Evolutionary conservation across 805 yeast species (phyloP).

Genomic region (Wickerhamomyces pijperi): DNA sequence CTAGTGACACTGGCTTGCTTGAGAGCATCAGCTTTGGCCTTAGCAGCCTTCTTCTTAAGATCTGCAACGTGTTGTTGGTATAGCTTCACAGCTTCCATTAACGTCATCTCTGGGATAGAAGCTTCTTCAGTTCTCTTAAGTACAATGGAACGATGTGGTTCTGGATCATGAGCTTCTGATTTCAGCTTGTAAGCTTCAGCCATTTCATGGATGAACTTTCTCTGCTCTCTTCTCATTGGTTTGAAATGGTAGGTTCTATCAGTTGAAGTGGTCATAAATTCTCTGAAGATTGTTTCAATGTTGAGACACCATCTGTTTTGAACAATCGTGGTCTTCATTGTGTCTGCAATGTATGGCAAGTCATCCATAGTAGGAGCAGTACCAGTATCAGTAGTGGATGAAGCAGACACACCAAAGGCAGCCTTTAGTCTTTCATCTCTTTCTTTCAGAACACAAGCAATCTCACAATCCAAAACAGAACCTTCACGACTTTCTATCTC

Average conservation of each 20-base stretch:
- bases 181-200: conserved; percentile 48
- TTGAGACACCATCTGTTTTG: conserved; percentile 62
- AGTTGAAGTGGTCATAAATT: conserved; percentile 29
- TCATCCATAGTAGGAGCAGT: conserved; percentile 5
- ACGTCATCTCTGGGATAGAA: conserved; percentile 30
- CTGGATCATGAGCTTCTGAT: conserved; percentile 71
- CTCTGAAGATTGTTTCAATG: conserved; percentile 42
- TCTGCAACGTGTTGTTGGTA: conserved; percentile 24
- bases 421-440: conserved; percentile 52
- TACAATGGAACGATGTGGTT: conserved; percentile 66
- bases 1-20: too few relatives aligned
- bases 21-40: neutral
- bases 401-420: conserved; percentile 37
- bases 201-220: conserved; percentile 60
- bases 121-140: conserved; percentile 28
- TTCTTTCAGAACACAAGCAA: conserved; percentile 48
- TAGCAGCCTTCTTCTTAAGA: conserved; percentile 11
- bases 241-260: conserved; percentile 45
- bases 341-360: conserved; percentile 13
- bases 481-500: conserved; percentile 21
- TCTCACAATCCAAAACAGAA: conserved; percentile 49
- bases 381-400: neutral
- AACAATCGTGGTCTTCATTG: conserved; percentile 8
- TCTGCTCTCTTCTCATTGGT: conserved; percentile 60
- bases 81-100: conserved; percentile 32